Conservation (phyloP, 208 protist species). For the Polymyxa betae region DNA sequence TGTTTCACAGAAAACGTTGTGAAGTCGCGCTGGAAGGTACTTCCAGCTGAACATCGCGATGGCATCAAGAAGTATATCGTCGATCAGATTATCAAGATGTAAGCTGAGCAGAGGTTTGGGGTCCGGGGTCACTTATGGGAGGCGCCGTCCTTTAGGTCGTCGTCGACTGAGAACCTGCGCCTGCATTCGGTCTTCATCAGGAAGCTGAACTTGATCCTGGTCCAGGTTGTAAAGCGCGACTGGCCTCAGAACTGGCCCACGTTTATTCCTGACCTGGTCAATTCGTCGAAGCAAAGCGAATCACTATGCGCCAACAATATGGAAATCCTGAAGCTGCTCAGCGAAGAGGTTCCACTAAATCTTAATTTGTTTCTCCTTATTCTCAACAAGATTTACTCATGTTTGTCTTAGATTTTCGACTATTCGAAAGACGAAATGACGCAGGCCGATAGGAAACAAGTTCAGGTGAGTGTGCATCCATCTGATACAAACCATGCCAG, state of each 20-base stretch:
- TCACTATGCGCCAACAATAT: conserved; percentile 97
- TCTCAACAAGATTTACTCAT: neutral
- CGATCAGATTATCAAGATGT: conserved; percentile 86
- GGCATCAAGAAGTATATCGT: conserved; percentile 93
- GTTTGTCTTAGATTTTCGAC: conserved; percentile 89
- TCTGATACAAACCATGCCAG: neutral
- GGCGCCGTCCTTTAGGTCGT: conserved; percentile 55
- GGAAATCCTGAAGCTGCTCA: conserved; percentile 91
- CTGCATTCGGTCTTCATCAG: conserved; percentile 64
- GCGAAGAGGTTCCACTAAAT: conserved; percentile 64
- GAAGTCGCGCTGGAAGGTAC: conserved; percentile 88
- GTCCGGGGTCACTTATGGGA: neutral
- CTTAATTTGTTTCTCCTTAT: neutral
- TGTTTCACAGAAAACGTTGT: conserved; percentile 42
- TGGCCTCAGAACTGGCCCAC: conserved; percentile 95
- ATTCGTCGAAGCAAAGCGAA: conserved; percentile 83
- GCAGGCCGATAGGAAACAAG: conserved; percentile 86
- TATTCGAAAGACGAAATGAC: conserved; percentile 95
- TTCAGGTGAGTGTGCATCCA: conserved; percentile 88
- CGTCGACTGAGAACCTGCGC: conserved; percentile 52
- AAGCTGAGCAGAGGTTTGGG: conserved; percentile 64
- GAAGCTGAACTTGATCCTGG: conserved; percentile 79
- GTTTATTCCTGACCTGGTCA: conserved; percentile 95
- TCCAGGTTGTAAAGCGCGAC: conserved; percentile 92
- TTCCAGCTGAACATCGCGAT: conserved; percentile 72